phyloP scores from a whole-genome alignment of 331 rosid species.

The Cydonia oblonga region DNA sequence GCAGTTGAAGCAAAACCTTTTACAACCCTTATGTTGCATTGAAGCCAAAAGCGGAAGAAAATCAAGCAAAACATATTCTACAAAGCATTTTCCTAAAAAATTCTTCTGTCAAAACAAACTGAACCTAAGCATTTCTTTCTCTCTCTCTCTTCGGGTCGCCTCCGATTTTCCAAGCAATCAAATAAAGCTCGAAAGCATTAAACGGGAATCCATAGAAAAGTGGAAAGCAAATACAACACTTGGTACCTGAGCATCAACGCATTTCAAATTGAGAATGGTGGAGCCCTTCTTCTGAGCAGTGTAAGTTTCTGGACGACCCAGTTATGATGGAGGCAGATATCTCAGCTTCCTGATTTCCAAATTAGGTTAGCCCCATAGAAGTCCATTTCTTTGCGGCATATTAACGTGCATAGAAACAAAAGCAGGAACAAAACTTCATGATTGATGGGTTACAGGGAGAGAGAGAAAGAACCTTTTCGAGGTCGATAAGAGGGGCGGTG shows the following conservation, averaged over 20 bases:
- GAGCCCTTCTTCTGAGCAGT: constrained; percentile 84
- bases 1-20: not conserved
- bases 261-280: constrained; percentile 79
- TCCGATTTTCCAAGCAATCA: not conserved
- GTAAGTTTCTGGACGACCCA: constrained; percentile 67
- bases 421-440: not conserved
- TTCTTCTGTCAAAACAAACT: not conserved
- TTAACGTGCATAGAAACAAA: not conserved
- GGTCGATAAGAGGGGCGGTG: constrained; percentile 69
- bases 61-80: not conserved
- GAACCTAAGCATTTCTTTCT: not conserved
- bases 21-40: not conserved
- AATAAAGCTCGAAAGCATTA: not conserved
- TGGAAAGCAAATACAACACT: constrained; percentile 3
- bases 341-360: constrained; percentile 66
- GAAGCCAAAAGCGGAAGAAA: not conserved
- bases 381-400: not conserved
- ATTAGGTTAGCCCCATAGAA: not conserved
- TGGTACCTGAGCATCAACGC: constrained; percentile 77
- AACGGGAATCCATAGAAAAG: not conserved
- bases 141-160: not conserved
- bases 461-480: constrained; percentile 56
- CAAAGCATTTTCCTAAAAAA: not conserved
- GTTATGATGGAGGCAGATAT: constrained; percentile 74
- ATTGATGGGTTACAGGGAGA: not conserved